Percentiles rank a stretch among this genome's conserved stretches.
These are phyloP conservation scores for Mariannaea elegans DNA, from an alignment of 2,329 filamentous ascomycete genomes.

Conservation along the genomic window DNA sequence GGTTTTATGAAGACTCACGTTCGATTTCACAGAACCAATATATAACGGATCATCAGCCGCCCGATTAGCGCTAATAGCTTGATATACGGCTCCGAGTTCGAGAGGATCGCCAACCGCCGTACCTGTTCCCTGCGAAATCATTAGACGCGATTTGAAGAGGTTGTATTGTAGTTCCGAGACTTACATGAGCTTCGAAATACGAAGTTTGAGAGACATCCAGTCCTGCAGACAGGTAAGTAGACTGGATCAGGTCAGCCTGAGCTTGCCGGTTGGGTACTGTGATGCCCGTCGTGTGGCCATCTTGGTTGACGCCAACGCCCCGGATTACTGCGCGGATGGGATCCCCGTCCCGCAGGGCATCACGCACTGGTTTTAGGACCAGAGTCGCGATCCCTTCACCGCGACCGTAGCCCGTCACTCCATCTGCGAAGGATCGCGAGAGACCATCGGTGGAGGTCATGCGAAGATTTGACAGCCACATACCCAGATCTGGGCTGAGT, in stretches of 20 bases:
- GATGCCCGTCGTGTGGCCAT: conserved; percentile 13
- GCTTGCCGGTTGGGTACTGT: background rate
- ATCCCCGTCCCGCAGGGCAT: conserved; percentile 6
- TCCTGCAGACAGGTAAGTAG: background rate
- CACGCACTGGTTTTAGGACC: conserved; percentile 23
- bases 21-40: too few relatives aligned
- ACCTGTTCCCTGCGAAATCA: background rate
- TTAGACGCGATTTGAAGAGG: background rate
- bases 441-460: background rate
- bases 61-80: background rate
- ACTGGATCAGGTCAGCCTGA: background rate
- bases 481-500: background rate
- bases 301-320: conserved; percentile 9
- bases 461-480: background rate
- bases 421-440: conserved; percentile 19
- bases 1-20: too few relatives aligned
- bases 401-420: conserved; percentile 25
- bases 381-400: conserved; percentile 25
- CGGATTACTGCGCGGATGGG: conserved; percentile 16
- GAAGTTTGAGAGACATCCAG: background rate
- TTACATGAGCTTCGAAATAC: too few relatives aligned
- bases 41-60: too few relatives aligned
- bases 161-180: too few relatives aligned
- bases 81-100: background rate
- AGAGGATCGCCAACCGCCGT: background rate